Conservation (phyloP, 441 rosid species). For the Kokia cookei region DNA sequence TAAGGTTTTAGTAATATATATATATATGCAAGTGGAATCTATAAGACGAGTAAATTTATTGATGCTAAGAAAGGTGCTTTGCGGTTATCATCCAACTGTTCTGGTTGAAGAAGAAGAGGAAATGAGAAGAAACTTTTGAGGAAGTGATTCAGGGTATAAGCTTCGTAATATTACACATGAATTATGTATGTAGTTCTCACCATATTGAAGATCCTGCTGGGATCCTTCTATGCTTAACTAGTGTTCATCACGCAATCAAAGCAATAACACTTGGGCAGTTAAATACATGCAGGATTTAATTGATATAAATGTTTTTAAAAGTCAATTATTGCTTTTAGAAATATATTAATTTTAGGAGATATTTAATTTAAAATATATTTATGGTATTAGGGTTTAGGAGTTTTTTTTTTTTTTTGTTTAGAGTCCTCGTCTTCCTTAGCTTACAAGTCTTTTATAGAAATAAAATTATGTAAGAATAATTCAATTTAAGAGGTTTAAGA, state of each 20-base stretch:
- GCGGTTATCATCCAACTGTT: not conserved
- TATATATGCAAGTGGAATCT: not conserved
- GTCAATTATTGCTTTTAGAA: too few relatives aligned
- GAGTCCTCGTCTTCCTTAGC: too few relatives aligned
- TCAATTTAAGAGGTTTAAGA: too few relatives aligned
- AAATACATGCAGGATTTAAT: not conserved
- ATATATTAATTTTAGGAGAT: too few relatives aligned
- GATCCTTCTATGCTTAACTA: not conserved
- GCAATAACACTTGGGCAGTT: not conserved
- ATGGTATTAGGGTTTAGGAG: too few relatives aligned
- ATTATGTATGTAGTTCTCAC: slow-evolving; percentile 5
- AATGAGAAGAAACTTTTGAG: not conserved
- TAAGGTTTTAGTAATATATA: slow-evolving; percentile 10
- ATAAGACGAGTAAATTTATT: not conserved
- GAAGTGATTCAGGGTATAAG: not conserved
- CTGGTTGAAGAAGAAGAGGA: not conserved
- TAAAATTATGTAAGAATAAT: too few relatives aligned
- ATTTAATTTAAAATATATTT: too few relatives aligned
- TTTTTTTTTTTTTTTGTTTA: too few relatives aligned
- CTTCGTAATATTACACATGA: not conserved
- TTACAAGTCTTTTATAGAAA: too few relatives aligned
- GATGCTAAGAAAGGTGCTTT: not conserved
- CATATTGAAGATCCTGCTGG: not conserved
- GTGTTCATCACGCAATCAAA: not conserved
- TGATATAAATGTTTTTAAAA: not conserved